Evolutionary conservation across 345 rosid genomes (phyloP).

Genomic region (Ceriops tagal): DNA sequence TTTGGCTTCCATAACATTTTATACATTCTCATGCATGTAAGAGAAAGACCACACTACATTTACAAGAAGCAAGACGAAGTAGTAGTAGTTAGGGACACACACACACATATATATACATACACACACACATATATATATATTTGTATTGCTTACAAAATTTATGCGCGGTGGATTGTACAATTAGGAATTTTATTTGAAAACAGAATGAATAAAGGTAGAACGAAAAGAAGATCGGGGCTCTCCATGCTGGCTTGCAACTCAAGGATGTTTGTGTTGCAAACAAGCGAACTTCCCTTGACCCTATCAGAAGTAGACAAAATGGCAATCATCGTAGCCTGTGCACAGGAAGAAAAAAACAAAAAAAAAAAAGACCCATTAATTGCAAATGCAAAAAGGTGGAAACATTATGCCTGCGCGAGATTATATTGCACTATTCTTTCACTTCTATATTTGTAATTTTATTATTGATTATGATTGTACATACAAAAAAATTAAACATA

Average conservation of each 20-base stretch:
- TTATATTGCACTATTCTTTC: too few species aligned
- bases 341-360: background rate
- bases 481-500: too few species aligned
- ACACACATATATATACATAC: too few species aligned
- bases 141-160: slow-evolving; percentile 15
- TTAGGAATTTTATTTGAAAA: background rate
- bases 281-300: background rate
- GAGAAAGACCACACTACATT: too few species aligned
- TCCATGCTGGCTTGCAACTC: background rate
- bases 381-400: background rate
- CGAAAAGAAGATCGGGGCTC: background rate
- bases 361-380: background rate
- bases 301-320: slow-evolving; percentile 15
- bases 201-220: background rate
- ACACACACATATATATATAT: background rate
- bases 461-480: too few species aligned
- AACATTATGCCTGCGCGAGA: too few species aligned
- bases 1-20: too few species aligned
- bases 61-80: too few species aligned
- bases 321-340: slow-evolving; percentile 28
- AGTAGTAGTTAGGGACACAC: too few species aligned
- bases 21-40: too few species aligned
- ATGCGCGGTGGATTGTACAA: background rate
- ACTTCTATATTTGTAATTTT: too few species aligned
- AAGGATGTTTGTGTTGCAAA: background rate